Evolutionary conservation across 441 rosid species (phyloP).

Genomic region (Erodium moschatum): DNA sequence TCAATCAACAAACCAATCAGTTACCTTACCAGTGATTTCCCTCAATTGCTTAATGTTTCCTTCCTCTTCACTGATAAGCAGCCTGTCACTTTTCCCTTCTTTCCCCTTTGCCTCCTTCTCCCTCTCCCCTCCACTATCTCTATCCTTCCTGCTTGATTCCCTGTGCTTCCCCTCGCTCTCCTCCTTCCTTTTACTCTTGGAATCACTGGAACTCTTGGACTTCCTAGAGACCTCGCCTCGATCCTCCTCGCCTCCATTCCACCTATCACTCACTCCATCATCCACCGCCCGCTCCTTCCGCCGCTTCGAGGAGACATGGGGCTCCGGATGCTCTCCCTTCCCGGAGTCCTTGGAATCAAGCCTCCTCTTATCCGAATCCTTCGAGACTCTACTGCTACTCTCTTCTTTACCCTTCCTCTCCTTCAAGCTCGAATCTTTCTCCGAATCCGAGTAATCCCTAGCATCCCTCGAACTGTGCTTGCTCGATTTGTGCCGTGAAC

Average conservation of each 20-base stretch:
- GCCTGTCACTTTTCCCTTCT: slow-evolving; percentile 51
- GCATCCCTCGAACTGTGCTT: slow-evolving; percentile 69
- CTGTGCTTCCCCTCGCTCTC: slow-evolving; percentile 62
- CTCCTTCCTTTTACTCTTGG: slow-evolving; percentile 61
- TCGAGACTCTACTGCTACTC: slow-evolving; percentile 40
- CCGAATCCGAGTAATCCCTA: slow-evolving; percentile 83
- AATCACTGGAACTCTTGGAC: slow-evolving; percentile 43
- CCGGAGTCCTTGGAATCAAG: slow-evolving; percentile 37
- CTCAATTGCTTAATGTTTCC: slow-evolving; percentile 34
- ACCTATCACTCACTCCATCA: slow-evolving; percentile 54
- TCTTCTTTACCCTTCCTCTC: slow-evolving; percentile 60
- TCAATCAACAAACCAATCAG: slow-evolving; percentile 16
- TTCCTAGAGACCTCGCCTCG: slow-evolving; percentile 38
- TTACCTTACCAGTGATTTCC: slow-evolving; percentile 66
- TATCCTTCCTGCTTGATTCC: slow-evolving; percentile 61
- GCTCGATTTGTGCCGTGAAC: slow-evolving; percentile 92
- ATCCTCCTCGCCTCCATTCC: slow-evolving; percentile 67
- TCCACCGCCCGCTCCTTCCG: slow-evolving; percentile 50
- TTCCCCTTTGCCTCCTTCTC: slow-evolving; percentile 33
- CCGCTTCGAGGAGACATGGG: slow-evolving; percentile 46
- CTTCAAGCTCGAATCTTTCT: slow-evolving; percentile 56
- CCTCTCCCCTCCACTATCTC: slow-evolving; percentile 40
- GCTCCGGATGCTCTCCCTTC: slow-evolving; percentile 24
- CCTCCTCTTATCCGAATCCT: slow-evolving; percentile 65
- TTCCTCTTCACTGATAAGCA: slow-evolving; percentile 36